Conservation (phyloP, 176 grass and related monocot genomes). For the Canna indica region DNA sequence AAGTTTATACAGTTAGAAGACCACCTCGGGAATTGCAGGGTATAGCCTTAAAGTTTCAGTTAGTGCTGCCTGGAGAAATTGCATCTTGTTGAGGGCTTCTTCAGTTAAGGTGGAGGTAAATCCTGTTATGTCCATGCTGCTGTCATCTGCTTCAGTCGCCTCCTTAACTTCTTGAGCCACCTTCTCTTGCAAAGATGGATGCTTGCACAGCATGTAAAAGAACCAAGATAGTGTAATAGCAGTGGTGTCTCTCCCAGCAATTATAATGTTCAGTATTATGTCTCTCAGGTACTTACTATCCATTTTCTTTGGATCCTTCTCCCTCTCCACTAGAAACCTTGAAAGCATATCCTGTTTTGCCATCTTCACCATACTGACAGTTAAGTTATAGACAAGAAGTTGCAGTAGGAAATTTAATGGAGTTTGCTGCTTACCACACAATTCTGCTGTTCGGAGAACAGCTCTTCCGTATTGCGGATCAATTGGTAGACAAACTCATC, state of each 20-base stretch:
- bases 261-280: conserved; percentile 60
- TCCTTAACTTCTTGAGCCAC: conserved; percentile 37
- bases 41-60: conserved; percentile 55
- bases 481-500: conserved; percentile 55
- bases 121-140: conserved; percentile 9
- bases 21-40: conserved; percentile 62
- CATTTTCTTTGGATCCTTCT: conserved; percentile 34
- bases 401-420: neutral
- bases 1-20: neutral
- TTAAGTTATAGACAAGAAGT: neutral
- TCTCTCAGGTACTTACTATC: conserved; percentile 55
- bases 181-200: conserved; percentile 53
- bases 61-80: conserved; percentile 44
- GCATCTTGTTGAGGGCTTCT: conserved; percentile 40
- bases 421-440: conserved; percentile 15
- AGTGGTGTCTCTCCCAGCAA: conserved; percentile 67
- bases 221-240: conserved; percentile 64
- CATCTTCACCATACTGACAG: neutral
- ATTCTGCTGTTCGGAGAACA: conserved; percentile 24
- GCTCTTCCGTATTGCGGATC: conserved; percentile 37
- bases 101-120: conserved; percentile 31
- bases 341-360: conserved; percentile 58
- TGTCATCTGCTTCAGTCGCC: conserved; percentile 4
- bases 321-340: conserved; percentile 54
- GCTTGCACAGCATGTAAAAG: conserved; percentile 65